These are phyloP conservation scores for Rhododendron kiyosumense DNA, from an alignment of 148 eudicot genomes.

Conservation along the genomic window DNA sequence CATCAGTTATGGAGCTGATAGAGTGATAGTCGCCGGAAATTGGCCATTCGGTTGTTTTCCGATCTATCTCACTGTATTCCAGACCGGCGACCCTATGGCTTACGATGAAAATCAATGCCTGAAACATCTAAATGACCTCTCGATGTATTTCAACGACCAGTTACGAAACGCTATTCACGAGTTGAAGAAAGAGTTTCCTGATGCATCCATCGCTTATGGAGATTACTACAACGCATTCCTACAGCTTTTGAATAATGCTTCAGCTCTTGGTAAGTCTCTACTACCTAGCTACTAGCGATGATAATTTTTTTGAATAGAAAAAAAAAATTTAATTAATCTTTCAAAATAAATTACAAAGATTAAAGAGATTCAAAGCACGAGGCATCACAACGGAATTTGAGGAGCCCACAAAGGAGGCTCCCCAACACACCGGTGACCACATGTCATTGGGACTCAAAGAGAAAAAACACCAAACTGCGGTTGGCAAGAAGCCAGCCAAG, in stretches of 20 bases:
- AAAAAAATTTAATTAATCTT: too few species aligned
- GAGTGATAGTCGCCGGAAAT: conserved; percentile 24
- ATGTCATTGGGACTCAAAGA: too few species aligned
- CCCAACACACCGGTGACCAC: too few species aligned
- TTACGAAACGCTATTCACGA: conserved; percentile 2
- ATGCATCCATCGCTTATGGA: conserved; percentile 3
- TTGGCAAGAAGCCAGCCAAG: too few species aligned
- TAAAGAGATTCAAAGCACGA: too few species aligned
- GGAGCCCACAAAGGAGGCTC: too few species aligned
- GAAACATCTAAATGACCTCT: neutral
- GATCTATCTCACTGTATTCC: conserved; percentile 10
- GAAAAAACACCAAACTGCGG: too few species aligned
- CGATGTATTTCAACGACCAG: neutral
- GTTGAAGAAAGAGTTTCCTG: conserved; percentile 8
- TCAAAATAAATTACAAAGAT: too few species aligned
- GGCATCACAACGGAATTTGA: too few species aligned
- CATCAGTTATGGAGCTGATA: conserved; percentile 16
- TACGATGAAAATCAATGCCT: conserved; percentile 9
- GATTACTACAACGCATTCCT: conserved; percentile 17
- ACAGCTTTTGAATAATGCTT: neutral
- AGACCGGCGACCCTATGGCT: neutral
- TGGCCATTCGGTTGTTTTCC: conserved; percentile 28
- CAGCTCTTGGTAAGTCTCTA: neutral
- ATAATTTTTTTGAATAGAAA: too few species aligned
- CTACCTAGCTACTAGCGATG: neutral